phyloP scores from a whole-genome alignment of 2,329 filamentous ascomycete genomes.

The Alternaria consortialis region DNA sequence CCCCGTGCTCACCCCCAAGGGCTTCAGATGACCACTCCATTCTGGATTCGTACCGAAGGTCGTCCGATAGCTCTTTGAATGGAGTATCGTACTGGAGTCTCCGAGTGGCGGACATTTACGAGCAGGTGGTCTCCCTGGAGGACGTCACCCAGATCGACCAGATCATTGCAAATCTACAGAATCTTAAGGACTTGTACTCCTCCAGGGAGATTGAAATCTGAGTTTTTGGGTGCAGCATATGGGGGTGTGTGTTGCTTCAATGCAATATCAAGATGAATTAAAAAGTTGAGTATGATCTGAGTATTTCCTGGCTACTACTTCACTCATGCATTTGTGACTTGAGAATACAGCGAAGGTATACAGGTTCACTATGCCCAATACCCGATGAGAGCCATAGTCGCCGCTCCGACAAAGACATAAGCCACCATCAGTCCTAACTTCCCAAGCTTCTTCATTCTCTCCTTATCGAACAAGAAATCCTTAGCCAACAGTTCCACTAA shows the following conservation, averaged over 20 bases:
- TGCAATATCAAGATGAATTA: not conserved
- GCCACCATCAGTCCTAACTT: not conserved
- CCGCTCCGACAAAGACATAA: constrained; percentile 10
- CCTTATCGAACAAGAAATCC: constrained; percentile 10
- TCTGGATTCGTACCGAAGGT: not conserved
- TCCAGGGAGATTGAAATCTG: not conserved
- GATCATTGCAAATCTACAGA: constrained; percentile 5
- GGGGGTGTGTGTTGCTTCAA: too few species aligned
- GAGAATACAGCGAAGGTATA: not conserved
- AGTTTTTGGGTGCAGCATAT: not conserved
- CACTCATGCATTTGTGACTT: not conserved
- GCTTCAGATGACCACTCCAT: not conserved
- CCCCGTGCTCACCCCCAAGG: not conserved
- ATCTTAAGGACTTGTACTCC: constrained; percentile 1
- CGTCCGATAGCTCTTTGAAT: not conserved
- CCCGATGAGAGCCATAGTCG: constrained; percentile 9
- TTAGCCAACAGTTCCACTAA: constrained; percentile 11
- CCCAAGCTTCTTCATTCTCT: constrained; percentile 4
- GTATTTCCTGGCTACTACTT: not conserved
- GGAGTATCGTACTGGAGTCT: not conserved
- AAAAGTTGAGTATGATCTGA: not conserved
- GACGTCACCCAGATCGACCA: not conserved
- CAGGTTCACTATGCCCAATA: constrained; percentile 1
- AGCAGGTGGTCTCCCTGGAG: constrained; percentile 1
- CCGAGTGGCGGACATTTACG: not conserved